These are phyloP conservation scores for Amauroascus verrucosus DNA, from an alignment of 2,329 filamentous ascomycete species.

Conservation along the genomic window DNA sequence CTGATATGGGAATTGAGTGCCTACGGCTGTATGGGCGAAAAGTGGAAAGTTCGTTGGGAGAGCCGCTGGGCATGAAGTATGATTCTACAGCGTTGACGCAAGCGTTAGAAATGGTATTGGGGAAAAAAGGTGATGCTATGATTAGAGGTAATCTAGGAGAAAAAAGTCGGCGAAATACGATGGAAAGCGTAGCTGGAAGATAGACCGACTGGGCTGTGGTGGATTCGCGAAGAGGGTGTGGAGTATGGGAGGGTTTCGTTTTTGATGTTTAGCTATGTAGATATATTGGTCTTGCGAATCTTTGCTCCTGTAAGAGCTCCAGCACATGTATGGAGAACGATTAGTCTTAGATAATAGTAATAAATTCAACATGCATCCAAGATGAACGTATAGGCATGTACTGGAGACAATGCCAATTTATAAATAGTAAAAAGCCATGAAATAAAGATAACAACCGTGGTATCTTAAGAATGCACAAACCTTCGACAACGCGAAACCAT, in stretches of 20 bases:
- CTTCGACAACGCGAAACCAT: too few species aligned
- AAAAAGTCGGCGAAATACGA: conserved; percentile 50
- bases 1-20: conserved; percentile 61
- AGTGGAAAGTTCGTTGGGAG: conserved; percentile 37
- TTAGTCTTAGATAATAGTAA: too few species aligned
- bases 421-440: too few species aligned
- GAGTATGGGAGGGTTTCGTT: too few species aligned
- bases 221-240: too few species aligned
- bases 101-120: conserved; percentile 67
- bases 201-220: background rate
- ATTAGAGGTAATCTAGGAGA: conserved; percentile 32
- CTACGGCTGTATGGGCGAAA: conserved; percentile 66
- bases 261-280: too few species aligned
- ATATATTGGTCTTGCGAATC: too few species aligned
- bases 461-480: background rate
- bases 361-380: too few species aligned
- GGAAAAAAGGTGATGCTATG: conserved; percentile 48
- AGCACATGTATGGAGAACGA: too few species aligned
- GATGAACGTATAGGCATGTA: too few species aligned
- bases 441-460: background rate
- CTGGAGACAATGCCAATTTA: too few species aligned
- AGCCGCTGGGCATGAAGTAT: conserved; percentile 53
- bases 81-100: conserved; percentile 65
- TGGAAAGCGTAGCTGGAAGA: conserved; percentile 22
- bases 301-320: too few species aligned